Evolutionary conservation across 2,329 filamentous ascomycete genomes (phyloP).

Genomic region (Phymatotrichopsis omnivora): DNA sequence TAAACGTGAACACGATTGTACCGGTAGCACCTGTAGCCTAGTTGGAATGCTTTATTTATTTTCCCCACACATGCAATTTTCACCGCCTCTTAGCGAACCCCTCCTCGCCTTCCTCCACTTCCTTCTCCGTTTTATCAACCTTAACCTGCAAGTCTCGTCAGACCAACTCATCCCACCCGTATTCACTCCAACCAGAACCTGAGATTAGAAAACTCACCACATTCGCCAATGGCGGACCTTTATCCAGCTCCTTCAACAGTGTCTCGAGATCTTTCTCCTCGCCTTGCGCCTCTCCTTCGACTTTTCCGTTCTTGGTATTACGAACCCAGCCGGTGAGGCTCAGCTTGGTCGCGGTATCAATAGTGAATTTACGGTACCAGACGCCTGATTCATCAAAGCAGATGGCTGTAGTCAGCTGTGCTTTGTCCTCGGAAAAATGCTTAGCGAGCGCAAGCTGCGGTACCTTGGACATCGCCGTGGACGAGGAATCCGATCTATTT

Average conservation of each 20-base stretch:
- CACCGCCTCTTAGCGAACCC: no score
- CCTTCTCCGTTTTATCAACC: conserved; percentile 52
- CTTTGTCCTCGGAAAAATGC: neutral
- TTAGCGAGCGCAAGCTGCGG: conserved; percentile 21
- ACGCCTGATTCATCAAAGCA: no score
- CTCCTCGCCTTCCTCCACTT: conserved; percentile 55
- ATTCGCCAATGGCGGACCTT: conserved; percentile 60
- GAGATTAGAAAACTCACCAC: no score
- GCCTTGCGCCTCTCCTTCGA: conserved; percentile 83
- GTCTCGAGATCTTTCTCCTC: conserved; percentile 52
- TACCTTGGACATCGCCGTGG: conserved; percentile 62
- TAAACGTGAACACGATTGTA: no score
- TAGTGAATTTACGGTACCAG: conserved; percentile 37
- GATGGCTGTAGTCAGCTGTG: no score
- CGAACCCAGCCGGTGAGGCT: conserved; percentile 42
- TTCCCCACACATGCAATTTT: no score
- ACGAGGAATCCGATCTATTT: conserved; percentile 52
- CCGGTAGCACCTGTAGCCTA: no score
- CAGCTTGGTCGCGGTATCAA: conserved; percentile 38
- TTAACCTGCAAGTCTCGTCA: no score
- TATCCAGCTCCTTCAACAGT: conserved; percentile 64
- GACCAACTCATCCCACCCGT: no score
- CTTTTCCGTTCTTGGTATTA: conserved; percentile 50
- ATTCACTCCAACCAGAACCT: no score
- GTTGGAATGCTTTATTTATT: no score